A percentile compares a stretch with the other conserved stretches of the same genome.
Conservation (phyloP, 2,329 filamentous ascomycete species). For the Raffaelea ambrosiae region DNA sequence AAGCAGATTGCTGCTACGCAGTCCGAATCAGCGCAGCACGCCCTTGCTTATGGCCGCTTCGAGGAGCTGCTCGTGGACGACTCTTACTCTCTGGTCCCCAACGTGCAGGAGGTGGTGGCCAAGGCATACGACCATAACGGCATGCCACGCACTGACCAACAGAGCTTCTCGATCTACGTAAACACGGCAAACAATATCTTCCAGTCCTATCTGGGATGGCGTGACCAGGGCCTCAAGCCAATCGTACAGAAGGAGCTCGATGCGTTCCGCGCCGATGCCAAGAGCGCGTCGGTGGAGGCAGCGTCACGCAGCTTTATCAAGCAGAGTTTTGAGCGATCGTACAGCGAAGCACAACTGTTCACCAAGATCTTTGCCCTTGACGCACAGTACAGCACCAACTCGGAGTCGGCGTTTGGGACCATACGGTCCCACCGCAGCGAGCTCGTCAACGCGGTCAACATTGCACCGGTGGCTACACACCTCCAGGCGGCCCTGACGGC, state of each 20-base stretch:
- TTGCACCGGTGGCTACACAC: slow-evolving; percentile 41
- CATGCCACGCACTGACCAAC: slow-evolving; percentile 30
- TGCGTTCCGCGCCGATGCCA: slow-evolving; percentile 44
- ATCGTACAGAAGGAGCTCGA: slow-evolving; percentile 46
- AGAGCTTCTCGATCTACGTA: slow-evolving; percentile 42
- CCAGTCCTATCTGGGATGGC: slow-evolving; percentile 40
- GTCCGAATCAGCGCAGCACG: slow-evolving; percentile 51
- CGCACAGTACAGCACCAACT: slow-evolving; percentile 39
- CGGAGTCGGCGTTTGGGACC: slow-evolving; percentile 40
- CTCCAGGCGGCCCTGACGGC: slow-evolving; percentile 40
- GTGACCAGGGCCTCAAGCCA: slow-evolving; percentile 44
- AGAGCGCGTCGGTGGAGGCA: slow-evolving; percentile 41
- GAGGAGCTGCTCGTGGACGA: slow-evolving; percentile 47
- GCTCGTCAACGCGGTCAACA: slow-evolving; percentile 44
- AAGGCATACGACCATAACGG: slow-evolving; percentile 45
- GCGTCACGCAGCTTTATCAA: slow-evolving; percentile 51
- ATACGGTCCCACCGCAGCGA: slow-evolving; percentile 41
- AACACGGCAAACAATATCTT: slow-evolving; percentile 48
- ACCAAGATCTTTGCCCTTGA: slow-evolving; percentile 47
- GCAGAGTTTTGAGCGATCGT: slow-evolving; percentile 50
- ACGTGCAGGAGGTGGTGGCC: slow-evolving; percentile 43
- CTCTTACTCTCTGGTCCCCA: slow-evolving; percentile 46
- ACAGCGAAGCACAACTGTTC: slow-evolving; percentile 45
- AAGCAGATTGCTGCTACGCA: slow-evolving; percentile 45
- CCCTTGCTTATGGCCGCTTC: slow-evolving; percentile 51